Percentiles rank a stretch among this genome's conserved stretches.
Evolutionary conservation across 345 rosid species (phyloP).

Genomic region (Sapria himalayana): DNA sequence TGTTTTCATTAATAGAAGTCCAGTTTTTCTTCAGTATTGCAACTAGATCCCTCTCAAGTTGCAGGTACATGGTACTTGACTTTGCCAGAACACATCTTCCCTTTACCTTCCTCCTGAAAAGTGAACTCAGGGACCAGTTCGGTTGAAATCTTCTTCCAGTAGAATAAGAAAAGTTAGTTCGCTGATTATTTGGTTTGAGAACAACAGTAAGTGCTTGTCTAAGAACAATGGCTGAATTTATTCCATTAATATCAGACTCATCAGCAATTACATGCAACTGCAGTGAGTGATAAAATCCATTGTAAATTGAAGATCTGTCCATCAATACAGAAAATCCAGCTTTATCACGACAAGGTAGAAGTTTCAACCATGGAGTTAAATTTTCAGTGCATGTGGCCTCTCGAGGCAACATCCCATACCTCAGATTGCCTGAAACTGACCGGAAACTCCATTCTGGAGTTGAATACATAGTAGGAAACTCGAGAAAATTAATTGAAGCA

Average conservation of each 20-base stretch:
- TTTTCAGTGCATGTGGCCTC: slow-evolving; percentile 99
- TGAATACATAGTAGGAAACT: slow-evolving; percentile 55
- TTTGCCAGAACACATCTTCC: slow-evolving; percentile 66
- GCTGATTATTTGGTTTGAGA: slow-evolving; percentile 37
- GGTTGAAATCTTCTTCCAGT: slow-evolving; percentile 30
- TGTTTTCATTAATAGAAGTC: slow-evolving; percentile 5
- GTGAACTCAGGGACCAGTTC: slow-evolving; percentile 65
- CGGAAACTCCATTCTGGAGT: slow-evolving; percentile 70
- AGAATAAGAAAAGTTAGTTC: slow-evolving; percentile 8
- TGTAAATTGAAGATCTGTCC: slow-evolving; percentile 85
- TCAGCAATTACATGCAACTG: slow-evolving; percentile 35
- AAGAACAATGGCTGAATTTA: slow-evolving; percentile 31
- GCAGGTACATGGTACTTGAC: slow-evolving; percentile 53
- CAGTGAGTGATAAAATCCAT: slow-evolving; percentile 88
- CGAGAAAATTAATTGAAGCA: slow-evolving; percentile 82
- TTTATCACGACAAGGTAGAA: slow-evolving; percentile 92
- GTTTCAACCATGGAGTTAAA: slow-evolving; percentile 92
- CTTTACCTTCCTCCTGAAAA: slow-evolving; percentile 50
- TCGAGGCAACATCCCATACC: slow-evolving; percentile 83
- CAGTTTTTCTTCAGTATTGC: slow-evolving; percentile 18
- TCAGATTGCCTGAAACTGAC: slow-evolving; percentile 31
- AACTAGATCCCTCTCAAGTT: slow-evolving; percentile 34
- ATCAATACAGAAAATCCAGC: slow-evolving; percentile 57
- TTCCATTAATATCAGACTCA: slow-evolving; percentile 18
- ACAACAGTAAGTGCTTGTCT: slow-evolving; percentile 75